phyloP scores from a whole-genome alignment of 345 rosid genomes.

The Lenwebbia sp. region DNA sequence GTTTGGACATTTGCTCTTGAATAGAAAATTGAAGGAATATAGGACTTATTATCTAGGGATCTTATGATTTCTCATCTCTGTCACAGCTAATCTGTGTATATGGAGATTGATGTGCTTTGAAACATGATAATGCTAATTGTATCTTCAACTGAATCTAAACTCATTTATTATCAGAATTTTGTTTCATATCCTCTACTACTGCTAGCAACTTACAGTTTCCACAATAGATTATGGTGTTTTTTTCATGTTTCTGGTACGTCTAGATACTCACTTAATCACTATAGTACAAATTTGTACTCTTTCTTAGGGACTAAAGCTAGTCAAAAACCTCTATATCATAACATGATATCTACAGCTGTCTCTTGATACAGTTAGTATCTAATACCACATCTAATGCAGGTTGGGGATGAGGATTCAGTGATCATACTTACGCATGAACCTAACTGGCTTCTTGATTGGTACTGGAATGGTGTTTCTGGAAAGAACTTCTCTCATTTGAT shows the following conservation, averaged over 20 bases:
- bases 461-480: constrained; percentile 69
- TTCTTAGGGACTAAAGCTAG: background rate
- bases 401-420: constrained; percentile 66
- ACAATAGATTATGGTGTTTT: background rate
- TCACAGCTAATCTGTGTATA: background rate
- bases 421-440: constrained; percentile 94
- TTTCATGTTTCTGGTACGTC: background rate
- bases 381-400: constrained; percentile 24
- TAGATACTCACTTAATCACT: background rate
- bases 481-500: constrained; percentile 76
- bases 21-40: background rate
- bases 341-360: background rate
- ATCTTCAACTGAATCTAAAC: background rate
- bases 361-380: background rate
- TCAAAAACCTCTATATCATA: background rate
- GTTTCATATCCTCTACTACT: background rate
- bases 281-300: background rate
- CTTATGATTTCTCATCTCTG: background rate
- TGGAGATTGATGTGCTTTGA: background rate
- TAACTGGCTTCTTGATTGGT: constrained; percentile 97
- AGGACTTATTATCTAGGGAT: background rate
- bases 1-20: background rate
- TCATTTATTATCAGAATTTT: background rate
- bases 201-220: background rate
- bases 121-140: background rate